Percentiles rank a stretch among this genome's conserved stretches.
Conservation (phyloP, 805 yeast species). For the Isabelozyma heimii region DNA sequence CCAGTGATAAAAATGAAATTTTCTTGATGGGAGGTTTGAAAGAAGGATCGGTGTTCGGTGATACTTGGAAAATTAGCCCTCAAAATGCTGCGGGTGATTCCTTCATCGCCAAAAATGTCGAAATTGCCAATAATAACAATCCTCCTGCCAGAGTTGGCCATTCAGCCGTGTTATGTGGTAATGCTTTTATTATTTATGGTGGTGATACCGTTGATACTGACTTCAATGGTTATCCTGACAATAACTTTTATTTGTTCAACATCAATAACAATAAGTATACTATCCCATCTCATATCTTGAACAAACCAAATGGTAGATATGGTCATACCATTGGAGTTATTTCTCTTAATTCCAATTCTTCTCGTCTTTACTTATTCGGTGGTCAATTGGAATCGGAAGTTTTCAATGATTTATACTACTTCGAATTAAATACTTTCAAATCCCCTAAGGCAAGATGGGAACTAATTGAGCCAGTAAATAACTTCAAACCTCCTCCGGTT, state of each 20-base stretch:
- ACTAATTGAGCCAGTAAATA: slow-evolving; percentile 51
- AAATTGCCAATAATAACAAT: slow-evolving; percentile 64
- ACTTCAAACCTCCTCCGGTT: slow-evolving; percentile 69
- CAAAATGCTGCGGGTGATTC: slow-evolving; percentile 20
- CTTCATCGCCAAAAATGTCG: slow-evolving; percentile 29
- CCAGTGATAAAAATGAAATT: slow-evolving; percentile 77
- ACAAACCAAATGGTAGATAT: slow-evolving; percentile 86
- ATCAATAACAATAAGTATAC: slow-evolving; percentile 44
- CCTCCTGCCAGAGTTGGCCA: slow-evolving; percentile 98
- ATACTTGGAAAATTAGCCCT: slow-evolving; percentile 84
- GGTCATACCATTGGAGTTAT: slow-evolving; percentile 89
- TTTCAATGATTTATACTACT: slow-evolving; percentile 80
- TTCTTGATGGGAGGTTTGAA: slow-evolving; percentile 94
- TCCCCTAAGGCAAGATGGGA: slow-evolving; percentile 86
- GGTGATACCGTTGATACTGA: slow-evolving; percentile 92
- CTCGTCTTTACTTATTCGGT: slow-evolving; percentile 79
- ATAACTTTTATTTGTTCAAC: slow-evolving; percentile 83
- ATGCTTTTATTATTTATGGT: slow-evolving; percentile 92
- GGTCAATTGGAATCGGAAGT: slow-evolving; percentile 87
- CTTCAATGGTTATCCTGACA: slow-evolving; percentile 75
- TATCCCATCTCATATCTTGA: slow-evolving; percentile 41
- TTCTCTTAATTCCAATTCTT: slow-evolving; percentile 42
- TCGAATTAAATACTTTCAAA: slow-evolving; percentile 83
- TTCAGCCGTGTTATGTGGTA: slow-evolving; percentile 86
- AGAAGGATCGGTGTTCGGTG: slow-evolving; percentile 90